Conservation (phyloP, 2,329 filamentous ascomycete species). For the Lecanosticta acicola region DNA sequence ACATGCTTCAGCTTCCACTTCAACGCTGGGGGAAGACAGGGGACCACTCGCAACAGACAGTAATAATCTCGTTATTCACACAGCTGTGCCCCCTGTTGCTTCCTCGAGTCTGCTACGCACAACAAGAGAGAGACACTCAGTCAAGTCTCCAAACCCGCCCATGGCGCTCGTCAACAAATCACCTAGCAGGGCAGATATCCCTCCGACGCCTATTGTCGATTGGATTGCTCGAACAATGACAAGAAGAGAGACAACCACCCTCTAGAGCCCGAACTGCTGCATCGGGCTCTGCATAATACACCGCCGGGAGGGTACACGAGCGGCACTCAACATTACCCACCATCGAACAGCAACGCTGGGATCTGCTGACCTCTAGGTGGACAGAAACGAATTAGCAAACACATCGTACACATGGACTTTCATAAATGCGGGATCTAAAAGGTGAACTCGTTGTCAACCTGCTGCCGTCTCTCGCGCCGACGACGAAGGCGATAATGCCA, state of each 20-base stretch:
- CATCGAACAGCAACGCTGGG: background rate
- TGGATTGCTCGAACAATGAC: too few relatives aligned
- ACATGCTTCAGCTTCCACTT: too few relatives aligned
- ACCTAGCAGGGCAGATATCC: too few relatives aligned
- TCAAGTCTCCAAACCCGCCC: too few relatives aligned
- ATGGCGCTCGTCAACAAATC: too few relatives aligned
- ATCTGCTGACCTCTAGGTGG: conserved; percentile 4
- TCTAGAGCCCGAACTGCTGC: background rate
- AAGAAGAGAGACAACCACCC: background rate
- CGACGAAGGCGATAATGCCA: background rate
- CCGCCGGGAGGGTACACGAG: conserved; percentile 3
- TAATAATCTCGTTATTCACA: too few relatives aligned
- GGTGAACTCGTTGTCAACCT: conserved; percentile 7
- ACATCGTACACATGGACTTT: conserved; percentile 7
- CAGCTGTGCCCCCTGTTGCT: too few relatives aligned
- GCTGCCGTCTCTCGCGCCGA: background rate
- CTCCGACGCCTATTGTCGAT: too few relatives aligned
- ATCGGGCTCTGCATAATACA: background rate
- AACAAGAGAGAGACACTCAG: too few relatives aligned
- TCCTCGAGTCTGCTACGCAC: too few relatives aligned
- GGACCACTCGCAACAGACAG: too few relatives aligned
- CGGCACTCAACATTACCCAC: background rate
- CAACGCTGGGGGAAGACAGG: too few relatives aligned
- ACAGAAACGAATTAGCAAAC: conserved; percentile 9
- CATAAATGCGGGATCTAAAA: conserved; percentile 9